These are phyloP conservation scores for Metarhizium guizhouense DNA, from an alignment of 2,329 filamentous ascomycete genomes.

Conservation along the genomic window DNA sequence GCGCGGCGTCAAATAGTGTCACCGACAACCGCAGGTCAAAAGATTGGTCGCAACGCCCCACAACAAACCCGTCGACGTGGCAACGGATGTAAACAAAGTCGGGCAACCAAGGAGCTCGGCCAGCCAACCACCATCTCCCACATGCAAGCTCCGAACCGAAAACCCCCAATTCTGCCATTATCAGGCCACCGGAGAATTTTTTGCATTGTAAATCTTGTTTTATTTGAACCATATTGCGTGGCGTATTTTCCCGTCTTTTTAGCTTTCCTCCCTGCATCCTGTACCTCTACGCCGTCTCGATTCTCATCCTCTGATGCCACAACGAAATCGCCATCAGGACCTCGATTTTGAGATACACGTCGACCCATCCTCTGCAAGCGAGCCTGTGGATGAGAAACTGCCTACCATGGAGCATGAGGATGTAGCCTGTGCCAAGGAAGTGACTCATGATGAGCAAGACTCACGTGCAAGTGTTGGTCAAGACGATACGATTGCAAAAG, in stretches of 20 bases:
- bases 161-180: not conserved
- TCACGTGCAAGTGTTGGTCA: not conserved
- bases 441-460: not conserved
- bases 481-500: not conserved
- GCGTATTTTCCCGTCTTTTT: not conserved
- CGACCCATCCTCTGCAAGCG: slow-evolving; percentile 34
- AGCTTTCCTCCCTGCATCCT: slow-evolving; percentile 1
- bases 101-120: slow-evolving; percentile 13
- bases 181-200: not conserved
- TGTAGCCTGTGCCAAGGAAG: not conserved
- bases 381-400: slow-evolving; percentile 10
- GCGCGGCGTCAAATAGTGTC: not conserved
- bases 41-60: not conserved
- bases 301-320: slow-evolving; percentile 11
- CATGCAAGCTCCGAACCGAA: slow-evolving; percentile 2
- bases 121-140: slow-evolving; percentile 20
- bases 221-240: not conserved
- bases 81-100: slow-evolving; percentile 27
- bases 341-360: slow-evolving; percentile 39
- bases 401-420: slow-evolving; percentile 5
- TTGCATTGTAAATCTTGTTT: not conserved
- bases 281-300: slow-evolving; percentile 1
- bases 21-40: not conserved
- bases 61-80: slow-evolving; percentile 17
- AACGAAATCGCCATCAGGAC: slow-evolving; percentile 22